Conservation (phyloP, 176 grass and related monocot genomes). For the Poa annua region DNA sequence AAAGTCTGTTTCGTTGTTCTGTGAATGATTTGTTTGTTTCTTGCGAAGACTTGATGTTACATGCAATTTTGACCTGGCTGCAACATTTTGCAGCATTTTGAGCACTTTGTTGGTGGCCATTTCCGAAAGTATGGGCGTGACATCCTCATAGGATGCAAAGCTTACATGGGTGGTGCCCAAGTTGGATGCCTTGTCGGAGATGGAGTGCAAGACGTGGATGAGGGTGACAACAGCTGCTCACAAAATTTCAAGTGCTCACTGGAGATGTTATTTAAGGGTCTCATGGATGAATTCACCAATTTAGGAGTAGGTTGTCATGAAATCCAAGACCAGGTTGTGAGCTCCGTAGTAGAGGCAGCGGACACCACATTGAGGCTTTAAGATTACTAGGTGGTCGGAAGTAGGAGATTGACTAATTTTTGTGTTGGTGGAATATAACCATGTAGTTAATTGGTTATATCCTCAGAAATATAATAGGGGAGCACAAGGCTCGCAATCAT, state of each 20-base stretch:
- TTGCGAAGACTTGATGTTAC: background rate
- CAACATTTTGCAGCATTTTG: constrained; percentile 62
- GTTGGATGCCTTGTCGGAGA: constrained; percentile 69
- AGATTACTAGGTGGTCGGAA: background rate
- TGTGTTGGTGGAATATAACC: background rate
- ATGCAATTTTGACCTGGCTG: constrained; percentile 9
- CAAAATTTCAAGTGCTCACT: constrained; percentile 54
- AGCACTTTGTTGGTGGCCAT: constrained; percentile 68
- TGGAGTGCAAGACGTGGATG: constrained; percentile 68
- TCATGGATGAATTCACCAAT: constrained; percentile 53
- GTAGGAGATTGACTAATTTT: constrained; percentile 25
- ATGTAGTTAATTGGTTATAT: constrained; percentile 13
- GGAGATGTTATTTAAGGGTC: constrained; percentile 48
- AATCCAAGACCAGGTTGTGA: constrained; percentile 38
- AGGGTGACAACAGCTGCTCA: constrained; percentile 74
- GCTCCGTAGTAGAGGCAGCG: background rate
- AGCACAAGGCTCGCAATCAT: constrained; percentile 24
- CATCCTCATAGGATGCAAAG: constrained; percentile 69
- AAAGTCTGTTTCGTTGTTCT: background rate
- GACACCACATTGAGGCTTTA: constrained; percentile 44
- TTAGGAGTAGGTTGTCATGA: constrained; percentile 55
- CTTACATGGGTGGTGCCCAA: constrained; percentile 77
- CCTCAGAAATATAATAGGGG: constrained; percentile 22
- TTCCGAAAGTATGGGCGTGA: constrained; percentile 52
- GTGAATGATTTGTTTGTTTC: background rate